Conservation (phyloP, 225 moss, liverwort and hornwort genomes). For the Ulota crispa region DNA sequence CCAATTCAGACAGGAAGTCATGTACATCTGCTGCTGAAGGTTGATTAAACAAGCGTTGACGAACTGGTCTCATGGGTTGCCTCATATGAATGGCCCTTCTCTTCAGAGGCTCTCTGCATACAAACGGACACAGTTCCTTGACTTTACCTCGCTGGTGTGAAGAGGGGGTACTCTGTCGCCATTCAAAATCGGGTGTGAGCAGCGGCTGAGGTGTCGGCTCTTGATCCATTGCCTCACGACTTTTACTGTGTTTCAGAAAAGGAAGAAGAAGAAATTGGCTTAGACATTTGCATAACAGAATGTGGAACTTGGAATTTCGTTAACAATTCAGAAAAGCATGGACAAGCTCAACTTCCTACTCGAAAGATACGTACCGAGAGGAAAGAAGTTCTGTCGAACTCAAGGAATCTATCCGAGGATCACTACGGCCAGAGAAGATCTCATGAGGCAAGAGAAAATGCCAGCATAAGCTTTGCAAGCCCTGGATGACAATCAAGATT, state of each 20-base stretch:
- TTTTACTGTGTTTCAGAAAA: slow-evolving; percentile 23
- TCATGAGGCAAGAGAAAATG: slow-evolving; percentile 22
- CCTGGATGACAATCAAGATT: slow-evolving; percentile 23
- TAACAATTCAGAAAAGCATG: not conserved
- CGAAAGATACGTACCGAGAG: slow-evolving; percentile 12
- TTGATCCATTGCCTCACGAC: slow-evolving; percentile 6
- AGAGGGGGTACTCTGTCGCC: slow-evolving; percentile 32
- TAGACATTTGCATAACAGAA: not conserved
- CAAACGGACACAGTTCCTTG: slow-evolving; percentile 15
- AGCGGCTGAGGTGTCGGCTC: slow-evolving; percentile 11
- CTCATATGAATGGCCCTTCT: slow-evolving; percentile 18
- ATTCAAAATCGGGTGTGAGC: slow-evolving; percentile 14
- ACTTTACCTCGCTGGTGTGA: slow-evolving; percentile 20
- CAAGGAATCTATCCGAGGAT: slow-evolving; percentile 9
- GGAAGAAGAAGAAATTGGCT: not conserved
- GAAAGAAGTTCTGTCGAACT: slow-evolving; percentile 24
- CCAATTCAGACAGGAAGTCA: slow-evolving; percentile 40
- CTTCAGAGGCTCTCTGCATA: slow-evolving; percentile 33
- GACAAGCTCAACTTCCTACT: not conserved
- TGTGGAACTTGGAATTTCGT: not conserved
- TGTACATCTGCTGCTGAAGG: slow-evolving; percentile 38
- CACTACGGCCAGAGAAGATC: slow-evolving; percentile 6
- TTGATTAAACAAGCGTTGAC: slow-evolving; percentile 37
- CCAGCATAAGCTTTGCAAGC: slow-evolving; percentile 31
- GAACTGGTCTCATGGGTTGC: slow-evolving; percentile 27